Percentiles rank a stretch among this genome's conserved stretches.
Evolutionary conservation across 2,329 filamentous ascomycete species (phyloP).

Genomic region (Saccharata proteae): DNA sequence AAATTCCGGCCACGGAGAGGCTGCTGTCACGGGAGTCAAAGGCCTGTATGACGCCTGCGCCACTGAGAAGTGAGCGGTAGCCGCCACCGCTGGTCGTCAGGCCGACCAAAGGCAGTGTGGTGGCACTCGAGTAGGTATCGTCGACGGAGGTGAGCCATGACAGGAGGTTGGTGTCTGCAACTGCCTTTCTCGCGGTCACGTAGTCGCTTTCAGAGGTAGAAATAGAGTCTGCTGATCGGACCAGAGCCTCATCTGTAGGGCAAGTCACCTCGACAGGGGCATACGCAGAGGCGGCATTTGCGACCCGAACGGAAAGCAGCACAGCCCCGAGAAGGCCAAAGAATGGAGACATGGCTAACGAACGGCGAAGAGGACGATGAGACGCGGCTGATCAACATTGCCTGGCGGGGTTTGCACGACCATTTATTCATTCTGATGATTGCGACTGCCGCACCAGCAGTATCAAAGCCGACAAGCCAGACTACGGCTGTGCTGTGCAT

Average conservation of each 20-base stretch:
- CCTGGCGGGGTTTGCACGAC: too few relatives aligned
- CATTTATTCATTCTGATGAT: too few relatives aligned
- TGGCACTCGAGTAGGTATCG: slow-evolving; percentile 19
- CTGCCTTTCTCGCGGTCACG: slow-evolving; percentile 24
- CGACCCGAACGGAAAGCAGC: too few relatives aligned
- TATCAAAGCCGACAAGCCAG: too few relatives aligned
- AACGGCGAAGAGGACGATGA: too few relatives aligned
- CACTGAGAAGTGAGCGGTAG: slow-evolving; percentile 27
- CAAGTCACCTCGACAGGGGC: slow-evolving; percentile 26
- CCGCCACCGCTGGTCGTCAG: slow-evolving; percentile 27
- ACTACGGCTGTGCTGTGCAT: too few relatives aligned
- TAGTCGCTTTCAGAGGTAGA: slow-evolving; percentile 28
- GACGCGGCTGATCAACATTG: too few relatives aligned
- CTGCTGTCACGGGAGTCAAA: slow-evolving; percentile 32
- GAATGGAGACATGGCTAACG: too few relatives aligned
- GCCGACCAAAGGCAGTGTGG: slow-evolving; percentile 28
- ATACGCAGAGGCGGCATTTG: slow-evolving; percentile 18
- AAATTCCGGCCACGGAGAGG: slow-evolving; percentile 27
- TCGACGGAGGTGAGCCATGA: slow-evolving; percentile 25
- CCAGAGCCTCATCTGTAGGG: slow-evolving; percentile 24
- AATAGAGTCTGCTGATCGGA: slow-evolving; percentile 25
- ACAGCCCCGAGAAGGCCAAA: too few relatives aligned
- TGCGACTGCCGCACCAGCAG: too few relatives aligned
- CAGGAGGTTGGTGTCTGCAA: slow-evolving; percentile 26
- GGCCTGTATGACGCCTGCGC: slow-evolving; percentile 30